Conservation (phyloP, 192 early-diverging fungal genomes). For the Coemansia sp. region DNA sequence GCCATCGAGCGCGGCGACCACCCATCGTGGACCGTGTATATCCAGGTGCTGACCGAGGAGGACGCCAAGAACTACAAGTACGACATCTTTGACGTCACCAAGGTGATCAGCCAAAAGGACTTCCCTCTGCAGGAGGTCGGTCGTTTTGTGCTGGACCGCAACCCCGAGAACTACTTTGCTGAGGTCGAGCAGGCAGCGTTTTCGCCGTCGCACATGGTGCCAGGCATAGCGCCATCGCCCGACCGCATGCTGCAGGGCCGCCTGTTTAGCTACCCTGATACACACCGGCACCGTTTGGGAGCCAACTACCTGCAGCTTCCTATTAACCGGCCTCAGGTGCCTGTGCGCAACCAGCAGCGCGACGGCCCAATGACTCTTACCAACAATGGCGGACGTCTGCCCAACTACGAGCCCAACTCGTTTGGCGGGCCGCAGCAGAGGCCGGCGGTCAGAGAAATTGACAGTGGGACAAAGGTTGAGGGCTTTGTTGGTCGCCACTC, state of each 20-base stretch:
- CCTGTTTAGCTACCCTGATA: slow-evolving; percentile 70
- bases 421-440: slow-evolving; percentile 27
- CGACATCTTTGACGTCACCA: slow-evolving; percentile 64
- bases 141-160: slow-evolving; percentile 66
- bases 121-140: slow-evolving; percentile 42
- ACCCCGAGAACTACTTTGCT: slow-evolving; percentile 73
- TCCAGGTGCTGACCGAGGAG: slow-evolving; percentile 61
- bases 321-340: slow-evolving; percentile 56
- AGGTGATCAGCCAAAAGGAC: slow-evolving; percentile 60
- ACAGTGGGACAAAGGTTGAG: background rate
- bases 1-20: slow-evolving; percentile 52
- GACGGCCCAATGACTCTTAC: slow-evolving; percentile 57
- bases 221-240: slow-evolving; percentile 63
- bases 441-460: background rate
- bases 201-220: slow-evolving; percentile 63
- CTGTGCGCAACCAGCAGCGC: slow-evolving; percentile 62
- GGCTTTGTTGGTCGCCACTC: slow-evolving; percentile 3
- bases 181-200: slow-evolving; percentile 44
- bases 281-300: slow-evolving; percentile 14
- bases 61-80: slow-evolving; percentile 61
- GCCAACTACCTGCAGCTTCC: slow-evolving; percentile 71
- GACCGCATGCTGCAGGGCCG: slow-evolving; percentile 73
- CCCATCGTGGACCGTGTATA: slow-evolving; percentile 61
- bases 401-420: slow-evolving; percentile 35
- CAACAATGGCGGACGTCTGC: slow-evolving; percentile 56